Base-by-base conservation (phyloP, 805 yeast species). In the Myxozyma nipponensis region DNA sequence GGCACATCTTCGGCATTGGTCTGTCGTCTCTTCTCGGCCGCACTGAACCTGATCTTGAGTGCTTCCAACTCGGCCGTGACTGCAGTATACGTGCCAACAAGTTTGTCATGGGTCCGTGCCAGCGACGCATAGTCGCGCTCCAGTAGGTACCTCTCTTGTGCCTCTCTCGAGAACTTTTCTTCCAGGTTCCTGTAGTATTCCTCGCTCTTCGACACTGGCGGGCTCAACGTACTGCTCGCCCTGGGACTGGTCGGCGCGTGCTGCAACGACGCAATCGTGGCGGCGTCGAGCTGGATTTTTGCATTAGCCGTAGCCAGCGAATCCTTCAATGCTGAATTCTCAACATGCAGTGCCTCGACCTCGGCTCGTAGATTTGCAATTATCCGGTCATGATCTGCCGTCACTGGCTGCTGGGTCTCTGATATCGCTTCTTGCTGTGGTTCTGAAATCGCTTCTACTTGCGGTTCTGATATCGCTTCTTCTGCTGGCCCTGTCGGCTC, bases 401-500 rank as follows among this genome's bases (percentile, higher is more conserved):
- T 10, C 13, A 7, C 13, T 18, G 23, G 39, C 15, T 7, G n/a
- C n/a, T 21, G 39, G 7, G 39, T 7, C 35, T 37, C 15, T 18
- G 6, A 28, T 7, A 28, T 35, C 38, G 6, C 19, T 5, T 7
- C 38, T 17, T 17, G n/a, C 21, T 35, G 6, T 10, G 38, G 6
- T 13, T 35, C 19, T 35, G 6, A 6, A 13, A 6, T 24, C 30
- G 19, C 43, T n/a, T 10, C 39, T 24, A 5, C 36, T 10, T 21
- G 17, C 1, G 37, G 18, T 22, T 17, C 22, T 3, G 30, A 17
- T 15, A 17, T 39, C 15, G 44, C 48, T 18, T 30, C 52, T 23
- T 52, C 54, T 23, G 54, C 59, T 30, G 62, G 68, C 39, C 69
- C 70, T 9, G 65, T 70, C 60, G 62, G 68, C 24, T 52, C 59